Conservation (phyloP, 1,139 yeast genomes). For the Protomyces macrosporus region DNA sequence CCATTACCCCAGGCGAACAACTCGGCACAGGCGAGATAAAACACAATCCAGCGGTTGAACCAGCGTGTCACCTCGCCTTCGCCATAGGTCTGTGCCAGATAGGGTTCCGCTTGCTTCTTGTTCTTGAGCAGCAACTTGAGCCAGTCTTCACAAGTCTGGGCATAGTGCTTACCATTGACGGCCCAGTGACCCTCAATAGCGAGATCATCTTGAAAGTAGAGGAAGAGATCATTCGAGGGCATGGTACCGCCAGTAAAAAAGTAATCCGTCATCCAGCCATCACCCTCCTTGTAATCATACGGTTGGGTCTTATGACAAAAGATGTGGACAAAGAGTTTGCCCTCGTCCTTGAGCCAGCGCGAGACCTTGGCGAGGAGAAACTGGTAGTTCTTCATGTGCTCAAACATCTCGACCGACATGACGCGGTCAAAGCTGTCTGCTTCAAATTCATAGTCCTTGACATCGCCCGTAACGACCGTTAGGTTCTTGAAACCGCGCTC, state of each 20-base stretch:
- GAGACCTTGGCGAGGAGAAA: conserved; percentile 19
- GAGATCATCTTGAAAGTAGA: conserved; percentile 24
- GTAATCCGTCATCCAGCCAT: conserved; percentile 27
- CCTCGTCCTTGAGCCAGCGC: conserved; percentile 24
- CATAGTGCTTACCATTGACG: conserved; percentile 26
- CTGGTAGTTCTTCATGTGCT: conserved; percentile 26
- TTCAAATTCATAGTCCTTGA: conserved; percentile 19
- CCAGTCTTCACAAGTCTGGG: conserved; percentile 26
- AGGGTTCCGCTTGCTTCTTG: conserved; percentile 20
- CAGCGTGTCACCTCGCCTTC: conserved; percentile 20
- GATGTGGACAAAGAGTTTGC: conserved; percentile 25
- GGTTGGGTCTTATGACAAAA: conserved; percentile 26
- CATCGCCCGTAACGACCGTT: conserved; percentile 25
- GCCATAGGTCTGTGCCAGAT: conserved; percentile 18
- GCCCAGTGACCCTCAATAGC: conserved; percentile 26
- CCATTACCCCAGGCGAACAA: conserved; percentile 25
- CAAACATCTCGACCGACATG: conserved; percentile 28
- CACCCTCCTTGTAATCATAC: conserved; percentile 25
- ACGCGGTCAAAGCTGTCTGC: conserved; percentile 22
- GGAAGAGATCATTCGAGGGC: conserved; percentile 24
- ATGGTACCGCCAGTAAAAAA: conserved; percentile 27
- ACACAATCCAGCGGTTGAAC: conserved; percentile 27
- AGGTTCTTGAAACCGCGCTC: conserved; percentile 22
- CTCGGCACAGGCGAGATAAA: conserved; percentile 26
- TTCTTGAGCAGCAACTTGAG: conserved; percentile 19